Evolutionary conservation across 768 basidiomycete genomes (phyloP), one percentile per base, ranked within the genome.

Genomic region (Termitomyces sp.): DNA sequence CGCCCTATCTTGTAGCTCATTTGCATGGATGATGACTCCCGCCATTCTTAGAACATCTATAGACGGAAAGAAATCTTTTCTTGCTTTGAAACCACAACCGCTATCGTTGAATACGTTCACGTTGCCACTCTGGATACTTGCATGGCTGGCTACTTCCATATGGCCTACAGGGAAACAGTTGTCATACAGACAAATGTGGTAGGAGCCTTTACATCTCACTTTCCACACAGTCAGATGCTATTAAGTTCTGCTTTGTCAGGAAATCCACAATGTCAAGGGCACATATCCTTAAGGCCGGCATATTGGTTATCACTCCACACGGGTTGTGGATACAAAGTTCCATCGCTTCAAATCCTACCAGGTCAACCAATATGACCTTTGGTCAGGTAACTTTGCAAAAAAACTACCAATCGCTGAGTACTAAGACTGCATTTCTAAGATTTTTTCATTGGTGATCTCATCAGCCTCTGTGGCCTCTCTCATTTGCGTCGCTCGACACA

Each of bases 271-370:
- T 57, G 42, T 24, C 47, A 8, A 58, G 52, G 36, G 58, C 56
- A 20, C 40, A 42, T 42, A 53, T 61, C 16, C 54, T 63, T 26
- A 58, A 58, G 55, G 56, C 53, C 13, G n/a, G 14, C 9, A 26
- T 56, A 9, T 40, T 63, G 28, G 12, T 63, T 7, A 42, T 61
- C 8, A 30, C 53, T 16, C 60, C 60, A 16, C 51, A 58, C 35
- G 47, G 24, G 7, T n/a, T 53, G 4, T 59, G 60, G 60, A 61
- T 64, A 7, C 58, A 57, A 43, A 53, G 54, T 13, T 58, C 51
- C 2, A 22, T 55, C 4, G 16, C 40, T 12, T 53, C 53, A 4
- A 61, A 59, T 51, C 53, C 60, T 8, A 59, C 38, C 9, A 28
- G n/a, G n/a, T 45, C 58, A 6, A 24, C 16, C 6, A 24, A 16